phyloP scores from a whole-genome alignment of 2,329 filamentous ascomycete genomes.

The Colletotrichum liaoningense region DNA sequence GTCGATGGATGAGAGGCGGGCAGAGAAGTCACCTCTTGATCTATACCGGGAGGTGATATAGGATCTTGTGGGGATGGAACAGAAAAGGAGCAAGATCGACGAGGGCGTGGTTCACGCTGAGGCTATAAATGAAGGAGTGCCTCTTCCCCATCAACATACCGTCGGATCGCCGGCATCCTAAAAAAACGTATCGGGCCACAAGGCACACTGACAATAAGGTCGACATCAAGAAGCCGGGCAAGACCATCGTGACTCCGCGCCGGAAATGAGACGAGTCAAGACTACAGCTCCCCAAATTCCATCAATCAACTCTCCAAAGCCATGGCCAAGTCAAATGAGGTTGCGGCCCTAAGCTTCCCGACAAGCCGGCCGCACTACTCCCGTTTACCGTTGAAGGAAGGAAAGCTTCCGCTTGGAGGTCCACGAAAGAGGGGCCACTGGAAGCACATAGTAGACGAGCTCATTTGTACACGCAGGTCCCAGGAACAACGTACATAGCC shows the following conservation, averaged over 20 bases:
- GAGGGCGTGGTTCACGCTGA: not conserved
- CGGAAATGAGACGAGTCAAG: constrained; percentile 4
- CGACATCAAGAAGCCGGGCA: not conserved
- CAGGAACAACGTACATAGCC: constrained; percentile 6
- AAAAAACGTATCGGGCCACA: not conserved
- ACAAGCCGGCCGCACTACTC: constrained; percentile 18
- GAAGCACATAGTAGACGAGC: not conserved
- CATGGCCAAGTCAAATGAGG: not conserved
- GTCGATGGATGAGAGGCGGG: not conserved
- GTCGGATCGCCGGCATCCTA: not conserved
- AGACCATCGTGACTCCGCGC: not conserved
- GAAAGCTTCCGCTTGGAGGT: constrained; percentile 24
- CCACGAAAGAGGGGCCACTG: not conserved
- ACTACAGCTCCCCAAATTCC: constrained; percentile 7
- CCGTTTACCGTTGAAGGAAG: constrained; percentile 21
- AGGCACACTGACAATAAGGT: not conserved
- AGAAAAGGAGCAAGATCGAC: not conserved
- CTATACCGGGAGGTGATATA: constrained; percentile 6
- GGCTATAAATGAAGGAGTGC: constrained; percentile 9
- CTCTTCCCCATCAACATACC: not conserved
- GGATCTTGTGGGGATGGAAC: not conserved
- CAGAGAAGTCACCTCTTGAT: not conserved
- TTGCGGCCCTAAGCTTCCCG: constrained; percentile 7
- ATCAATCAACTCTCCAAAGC: constrained; percentile 20
- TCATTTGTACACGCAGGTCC: constrained; percentile 28